Evolutionary conservation across 2,329 filamentous ascomycete genomes (phyloP).

Genomic region (Epichloe sibirici): DNA sequence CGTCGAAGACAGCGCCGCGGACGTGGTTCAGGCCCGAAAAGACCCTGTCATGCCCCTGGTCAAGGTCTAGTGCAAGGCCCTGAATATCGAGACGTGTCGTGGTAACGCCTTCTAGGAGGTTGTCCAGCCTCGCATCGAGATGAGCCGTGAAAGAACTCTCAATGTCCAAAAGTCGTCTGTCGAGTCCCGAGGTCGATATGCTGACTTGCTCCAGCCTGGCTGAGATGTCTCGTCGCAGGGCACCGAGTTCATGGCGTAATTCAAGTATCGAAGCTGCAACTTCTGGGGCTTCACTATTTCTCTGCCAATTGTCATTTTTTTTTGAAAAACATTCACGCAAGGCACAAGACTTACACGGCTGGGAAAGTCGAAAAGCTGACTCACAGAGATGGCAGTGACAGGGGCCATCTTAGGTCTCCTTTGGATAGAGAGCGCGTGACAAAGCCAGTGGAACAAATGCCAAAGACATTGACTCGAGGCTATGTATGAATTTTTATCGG

Average conservation of each 20-base stretch:
- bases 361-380: too few relatives aligned
- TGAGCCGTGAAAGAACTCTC: neutral
- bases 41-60: neutral
- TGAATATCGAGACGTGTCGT: slow-evolving; percentile 2
- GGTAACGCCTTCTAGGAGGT: neutral
- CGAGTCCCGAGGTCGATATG: neutral
- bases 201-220: neutral
- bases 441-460: too few relatives aligned
- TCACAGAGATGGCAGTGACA: too few relatives aligned
- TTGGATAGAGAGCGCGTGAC: too few relatives aligned
- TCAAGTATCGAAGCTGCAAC: neutral
- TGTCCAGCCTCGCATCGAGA: neutral
- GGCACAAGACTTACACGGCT: neutral
- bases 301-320: neutral
- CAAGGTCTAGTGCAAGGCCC: neutral
- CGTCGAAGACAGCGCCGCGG: neutral
- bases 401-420: too few relatives aligned
- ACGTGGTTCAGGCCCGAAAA: neutral
- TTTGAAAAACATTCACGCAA: too few relatives aligned
- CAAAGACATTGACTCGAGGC: too few relatives aligned
- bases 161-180: neutral
- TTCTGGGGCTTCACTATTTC: neutral
- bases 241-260: neutral
- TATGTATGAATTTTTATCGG: too few relatives aligned
- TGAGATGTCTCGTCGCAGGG: neutral